Evolutionary conservation across 2,329 filamentous ascomycete genomes (phyloP).

Genomic region (Fusarium equiseti): DNA sequence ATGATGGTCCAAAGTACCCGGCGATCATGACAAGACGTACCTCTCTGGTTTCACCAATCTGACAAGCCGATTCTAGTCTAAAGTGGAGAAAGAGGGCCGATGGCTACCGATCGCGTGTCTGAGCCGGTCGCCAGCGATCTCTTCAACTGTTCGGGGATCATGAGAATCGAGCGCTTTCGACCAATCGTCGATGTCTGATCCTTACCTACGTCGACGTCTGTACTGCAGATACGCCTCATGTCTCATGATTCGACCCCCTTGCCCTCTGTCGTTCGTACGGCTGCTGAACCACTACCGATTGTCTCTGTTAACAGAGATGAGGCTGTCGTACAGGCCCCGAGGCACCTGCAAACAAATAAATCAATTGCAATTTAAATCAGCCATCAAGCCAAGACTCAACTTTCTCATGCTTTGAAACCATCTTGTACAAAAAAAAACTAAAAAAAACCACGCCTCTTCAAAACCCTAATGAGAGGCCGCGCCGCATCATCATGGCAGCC

Average conservation of each 20-base stretch:
- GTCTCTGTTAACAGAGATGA: conserved; percentile 13
- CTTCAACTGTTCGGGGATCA: conserved; percentile 23
- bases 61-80: neutral
- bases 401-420: neutral
- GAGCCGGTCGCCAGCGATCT: conserved; percentile 40
- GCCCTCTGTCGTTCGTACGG: neutral
- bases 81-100: conserved; percentile 28
- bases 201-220: neutral
- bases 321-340: neutral
- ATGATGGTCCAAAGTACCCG: conserved; percentile 2
- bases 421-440: neutral
- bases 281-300: neutral
- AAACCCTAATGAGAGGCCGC: neutral
- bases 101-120: conserved; percentile 40
- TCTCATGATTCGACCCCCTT: conserved; percentile 4
- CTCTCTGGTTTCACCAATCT: conserved; percentile 14
- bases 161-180: conserved; percentile 30
- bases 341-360: neutral
- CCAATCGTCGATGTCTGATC: conserved; percentile 19
- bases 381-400: neutral
- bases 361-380: neutral
- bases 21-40: conserved; percentile 22
- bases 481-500: conserved; percentile 7
- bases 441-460: neutral
- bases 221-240: conserved; percentile 21